phyloP scores from a whole-genome alignment of 768 basidiomycete genomes.

The Leccinellum luteum region DNA sequence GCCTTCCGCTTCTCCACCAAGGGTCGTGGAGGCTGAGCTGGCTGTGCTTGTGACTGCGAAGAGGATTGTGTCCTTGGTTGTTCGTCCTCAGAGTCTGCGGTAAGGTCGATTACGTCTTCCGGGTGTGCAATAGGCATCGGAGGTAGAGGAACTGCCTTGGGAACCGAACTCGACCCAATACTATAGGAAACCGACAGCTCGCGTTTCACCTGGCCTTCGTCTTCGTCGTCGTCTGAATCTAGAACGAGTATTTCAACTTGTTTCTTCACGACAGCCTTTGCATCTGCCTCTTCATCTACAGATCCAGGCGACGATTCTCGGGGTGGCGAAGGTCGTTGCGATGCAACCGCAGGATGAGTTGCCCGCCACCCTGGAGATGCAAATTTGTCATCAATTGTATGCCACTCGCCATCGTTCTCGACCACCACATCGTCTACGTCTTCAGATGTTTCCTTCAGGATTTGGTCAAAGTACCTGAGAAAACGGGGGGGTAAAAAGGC shows the following conservation, averaged over 20 bases:
- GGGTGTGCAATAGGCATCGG: constrained; percentile 20
- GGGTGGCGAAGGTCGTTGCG: constrained; percentile 29
- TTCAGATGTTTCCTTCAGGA: constrained; percentile 74
- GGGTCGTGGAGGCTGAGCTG: constrained; percentile 27
- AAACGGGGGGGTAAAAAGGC: neutral
- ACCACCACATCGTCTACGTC: constrained; percentile 89
- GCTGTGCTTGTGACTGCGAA: constrained; percentile 31
- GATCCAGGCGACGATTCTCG: constrained; percentile 27
- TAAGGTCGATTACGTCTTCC: constrained; percentile 78
- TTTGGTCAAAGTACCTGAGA: constrained; percentile 81
- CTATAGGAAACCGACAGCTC: constrained; percentile 69
- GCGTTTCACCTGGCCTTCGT: constrained; percentile 70
- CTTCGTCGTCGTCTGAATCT: constrained; percentile 77
- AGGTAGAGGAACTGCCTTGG: constrained; percentile 24
- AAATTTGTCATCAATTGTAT: constrained; percentile 83
- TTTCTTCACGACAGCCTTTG: constrained; percentile 46
- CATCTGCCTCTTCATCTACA: constrained; percentile 27
- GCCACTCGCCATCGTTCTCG: constrained; percentile 96
- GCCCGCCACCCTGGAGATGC: constrained; percentile 73
- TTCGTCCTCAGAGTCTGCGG: constrained; percentile 78
- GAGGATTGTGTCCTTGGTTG: constrained; percentile 33
- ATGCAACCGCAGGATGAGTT: constrained; percentile 40
- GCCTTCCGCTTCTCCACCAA: constrained; percentile 59
- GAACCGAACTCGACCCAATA: constrained; percentile 38
- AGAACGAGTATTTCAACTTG: constrained; percentile 61